Conservation (phyloP, 2,329 filamentous ascomycete genomes). For the Botrytis pseudocinerea region DNA sequence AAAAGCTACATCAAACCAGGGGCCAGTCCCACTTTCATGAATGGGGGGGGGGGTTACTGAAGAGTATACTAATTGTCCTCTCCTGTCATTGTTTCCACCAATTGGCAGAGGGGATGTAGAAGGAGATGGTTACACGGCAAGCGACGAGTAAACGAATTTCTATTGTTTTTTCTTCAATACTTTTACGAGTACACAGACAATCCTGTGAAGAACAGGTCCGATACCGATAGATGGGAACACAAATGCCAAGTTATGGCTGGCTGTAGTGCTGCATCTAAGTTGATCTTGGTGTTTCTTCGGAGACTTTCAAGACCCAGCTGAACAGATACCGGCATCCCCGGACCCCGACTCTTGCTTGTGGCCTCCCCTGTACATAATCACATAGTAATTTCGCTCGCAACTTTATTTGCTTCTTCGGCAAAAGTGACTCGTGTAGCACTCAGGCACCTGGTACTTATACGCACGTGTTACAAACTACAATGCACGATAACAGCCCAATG, state of each 20-base stretch:
- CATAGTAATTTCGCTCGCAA: neutral
- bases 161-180: neutral
- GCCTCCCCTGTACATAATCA: neutral
- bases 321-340: neutral
- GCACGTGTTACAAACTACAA: neutral
- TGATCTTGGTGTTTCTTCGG: neutral
- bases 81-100: neutral
- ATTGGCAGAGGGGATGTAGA: neutral
- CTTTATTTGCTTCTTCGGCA: neutral
- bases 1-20: neutral
- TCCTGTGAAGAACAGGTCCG: neutral
- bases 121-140: neutral
- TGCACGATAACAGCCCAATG: neutral
- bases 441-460: neutral
- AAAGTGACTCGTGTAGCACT: neutral
- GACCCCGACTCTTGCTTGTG: neutral
- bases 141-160: neutral
- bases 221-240: neutral
- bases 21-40: neutral
- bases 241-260: neutral
- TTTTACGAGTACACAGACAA: neutral
- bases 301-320: neutral
- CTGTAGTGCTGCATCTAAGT: neutral
- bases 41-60: neutral
- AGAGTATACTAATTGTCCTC: neutral